Evolutionary conservation across 1,139 yeast species (phyloP), one percentile per base, ranked within the genome.

Genomic region (Suhomyces bribrorum): DNA sequence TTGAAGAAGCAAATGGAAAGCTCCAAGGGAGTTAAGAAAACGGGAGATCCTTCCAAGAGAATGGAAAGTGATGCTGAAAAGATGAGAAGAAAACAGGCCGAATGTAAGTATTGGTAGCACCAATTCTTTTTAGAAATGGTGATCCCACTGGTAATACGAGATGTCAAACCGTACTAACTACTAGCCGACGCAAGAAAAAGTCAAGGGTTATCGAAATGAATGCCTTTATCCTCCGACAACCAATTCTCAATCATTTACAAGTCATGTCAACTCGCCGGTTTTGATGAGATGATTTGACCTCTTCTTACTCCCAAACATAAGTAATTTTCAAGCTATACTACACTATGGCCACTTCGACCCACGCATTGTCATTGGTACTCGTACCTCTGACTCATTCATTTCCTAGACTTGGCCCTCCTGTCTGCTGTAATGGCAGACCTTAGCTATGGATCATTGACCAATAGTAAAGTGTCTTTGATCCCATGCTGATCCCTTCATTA

Each of bases 41-140:
- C 68, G 5, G 97, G 97, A 20, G 96, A 88, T 57, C 92, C 95
- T 29, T 72, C 73, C 47, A 86, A 87, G 61, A 74, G 96, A 57
- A 77, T 83, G 81, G 96, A 90, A 57, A 75, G 69, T 32, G 94
- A 90, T 59, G 97, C 96, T 20, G 95, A 85, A 39, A 84, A 81
- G 52, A 77, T 89, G 79, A 81, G 97, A 61, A 79, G 78, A 53
- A 90, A 90, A 62, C 97, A 90, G 66, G 83, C 82, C 29, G 86
- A 81, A 47, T 87, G 89, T 78, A 71, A 52, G 85, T 78, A 15
- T 7, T 6, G 23, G n/a, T 20, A 18, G 22, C 6, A n/a, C n/a
- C n/a, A n/a, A n/a, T n/a, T n/a, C n/a, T n/a, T n/a, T n/a, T n/a
- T n/a, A n/a, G n/a, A n/a, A n/a, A n/a, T n/a, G n/a, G n/a, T n/a